Conservation (phyloP, 129 eudicot genomes). For the Centella asiatica region DNA sequence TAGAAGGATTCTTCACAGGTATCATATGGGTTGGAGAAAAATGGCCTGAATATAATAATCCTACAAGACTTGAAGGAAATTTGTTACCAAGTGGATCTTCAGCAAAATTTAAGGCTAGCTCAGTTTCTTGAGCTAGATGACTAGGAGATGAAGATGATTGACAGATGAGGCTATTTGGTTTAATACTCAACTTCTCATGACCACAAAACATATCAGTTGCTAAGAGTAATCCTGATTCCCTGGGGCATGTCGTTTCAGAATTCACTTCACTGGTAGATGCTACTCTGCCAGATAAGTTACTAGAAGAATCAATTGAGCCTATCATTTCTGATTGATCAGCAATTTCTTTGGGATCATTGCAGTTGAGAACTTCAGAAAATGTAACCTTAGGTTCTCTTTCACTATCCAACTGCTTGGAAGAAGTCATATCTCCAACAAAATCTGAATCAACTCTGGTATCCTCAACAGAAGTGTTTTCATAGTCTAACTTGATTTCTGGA, state of each 20-base stretch:
- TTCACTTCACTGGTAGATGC: background rate
- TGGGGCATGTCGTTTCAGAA: background rate
- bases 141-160: background rate
- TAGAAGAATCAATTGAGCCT: background rate
- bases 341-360: background rate
- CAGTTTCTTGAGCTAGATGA: background rate
- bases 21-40: background rate
- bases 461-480: background rate
- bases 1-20: slow-evolving; percentile 20
- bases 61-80: background rate
- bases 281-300: background rate
- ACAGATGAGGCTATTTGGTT: background rate
- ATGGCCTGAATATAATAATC: no score
- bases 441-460: background rate
- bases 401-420: background rate
- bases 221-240: background rate
- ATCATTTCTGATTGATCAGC: background rate
- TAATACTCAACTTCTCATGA: background rate
- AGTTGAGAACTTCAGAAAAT: background rate
- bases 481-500: background rate
- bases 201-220: background rate
- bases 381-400: background rate
- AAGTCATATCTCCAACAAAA: background rate
- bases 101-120: background rate
- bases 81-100: slow-evolving; percentile 6